Conservation (phyloP, 805 yeast species). For the Kodamaea restingae region DNA sequence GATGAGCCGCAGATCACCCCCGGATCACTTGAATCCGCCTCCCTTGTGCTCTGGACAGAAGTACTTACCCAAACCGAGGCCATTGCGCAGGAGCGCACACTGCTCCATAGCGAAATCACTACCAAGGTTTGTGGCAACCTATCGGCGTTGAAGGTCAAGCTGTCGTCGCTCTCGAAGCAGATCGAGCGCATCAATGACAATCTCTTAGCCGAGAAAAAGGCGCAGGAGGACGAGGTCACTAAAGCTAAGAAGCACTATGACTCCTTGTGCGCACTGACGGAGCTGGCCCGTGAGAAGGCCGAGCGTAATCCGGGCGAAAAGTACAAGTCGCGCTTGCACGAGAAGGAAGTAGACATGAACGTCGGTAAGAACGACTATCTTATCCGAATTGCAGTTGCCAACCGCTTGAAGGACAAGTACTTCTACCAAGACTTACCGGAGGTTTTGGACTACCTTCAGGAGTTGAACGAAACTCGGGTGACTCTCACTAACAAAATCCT, state of each 20-base stretch:
- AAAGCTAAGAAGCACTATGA: constrained; percentile 78
- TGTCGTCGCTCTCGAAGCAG: constrained; percentile 50
- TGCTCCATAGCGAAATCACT: constrained; percentile 57
- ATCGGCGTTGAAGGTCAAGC: constrained; percentile 47
- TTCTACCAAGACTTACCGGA: constrained; percentile 93
- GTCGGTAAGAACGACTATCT: constrained; percentile 80
- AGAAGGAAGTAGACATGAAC: constrained; percentile 78
- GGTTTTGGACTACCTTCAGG: constrained; percentile 77
- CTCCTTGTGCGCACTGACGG: constrained; percentile 74
- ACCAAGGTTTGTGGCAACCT: constrained; percentile 61
- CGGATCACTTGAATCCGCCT: constrained; percentile 87
- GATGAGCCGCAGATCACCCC: constrained; percentile 89
- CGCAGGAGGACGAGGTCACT: constrained; percentile 51
- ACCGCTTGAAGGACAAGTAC: constrained; percentile 88
- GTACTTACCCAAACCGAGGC: constrained; percentile 78
- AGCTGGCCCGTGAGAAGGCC: constrained; percentile 68
- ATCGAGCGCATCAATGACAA: constrained; percentile 61
- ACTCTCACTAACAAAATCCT: constrained; percentile 65
- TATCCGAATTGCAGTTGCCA: constrained; percentile 76
- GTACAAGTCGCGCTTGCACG: constrained; percentile 50
- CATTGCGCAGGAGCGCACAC: constrained; percentile 61
- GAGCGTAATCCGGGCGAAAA: constrained; percentile 53
- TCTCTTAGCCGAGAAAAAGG: constrained; percentile 44
- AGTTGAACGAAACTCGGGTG: constrained; percentile 75
- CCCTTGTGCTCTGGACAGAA: constrained; percentile 87